phyloP scores from a whole-genome alignment of 2,329 filamentous ascomycete species.

The Trichoderma brevicompactum region DNA sequence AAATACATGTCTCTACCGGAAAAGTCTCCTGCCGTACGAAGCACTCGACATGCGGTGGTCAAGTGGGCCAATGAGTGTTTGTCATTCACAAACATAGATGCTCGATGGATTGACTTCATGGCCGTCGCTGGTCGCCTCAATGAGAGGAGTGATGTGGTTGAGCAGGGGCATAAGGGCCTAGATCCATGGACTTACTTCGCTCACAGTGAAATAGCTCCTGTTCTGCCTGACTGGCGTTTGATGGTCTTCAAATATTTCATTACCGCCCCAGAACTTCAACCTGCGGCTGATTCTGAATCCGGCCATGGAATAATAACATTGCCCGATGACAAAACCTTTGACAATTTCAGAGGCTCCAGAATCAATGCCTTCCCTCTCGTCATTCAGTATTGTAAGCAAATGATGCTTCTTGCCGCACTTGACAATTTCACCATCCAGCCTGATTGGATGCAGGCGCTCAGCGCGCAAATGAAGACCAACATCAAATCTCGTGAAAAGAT shows the following conservation, averaged over 20 bases:
- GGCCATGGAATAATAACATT: slow-evolving; percentile 1
- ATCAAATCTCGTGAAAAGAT: slow-evolving; percentile 65
- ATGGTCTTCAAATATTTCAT: slow-evolving; percentile 57
- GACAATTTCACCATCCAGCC: slow-evolving; percentile 64
- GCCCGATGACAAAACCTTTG: slow-evolving; percentile 39
- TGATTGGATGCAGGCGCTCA: slow-evolving; percentile 83
- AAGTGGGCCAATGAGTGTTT: slow-evolving; percentile 91
- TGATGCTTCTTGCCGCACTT: slow-evolving; percentile 56
- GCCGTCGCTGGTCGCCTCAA: slow-evolving; percentile 69
- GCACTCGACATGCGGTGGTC: slow-evolving; percentile 78
- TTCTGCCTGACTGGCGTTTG: slow-evolving; percentile 57
- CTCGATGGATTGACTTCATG: slow-evolving; percentile 85
- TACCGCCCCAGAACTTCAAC: slow-evolving; percentile 39
- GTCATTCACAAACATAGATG: slow-evolving; percentile 75
- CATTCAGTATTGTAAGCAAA: slow-evolving; percentile 66
- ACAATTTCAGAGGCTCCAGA: slow-evolving; percentile 53
- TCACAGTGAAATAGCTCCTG: slow-evolving; percentile 48
- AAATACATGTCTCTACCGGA: slow-evolving; percentile 66
- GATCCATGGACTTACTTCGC: slow-evolving; percentile 64
- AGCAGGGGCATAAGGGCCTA: slow-evolving; percentile 87
- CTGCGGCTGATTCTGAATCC: slow-evolving; percentile 37
- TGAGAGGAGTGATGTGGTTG: slow-evolving; percentile 80
- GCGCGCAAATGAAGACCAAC: slow-evolving; percentile 72
- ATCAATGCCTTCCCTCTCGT: slow-evolving; percentile 68
- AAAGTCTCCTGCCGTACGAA: slow-evolving; percentile 61